Percentiles rank a stretch among this genome's conserved stretches.
Evolutionary conservation across 352 stramenopile genomes (phyloP).

Genomic region (Blastocystis sp.): DNA sequence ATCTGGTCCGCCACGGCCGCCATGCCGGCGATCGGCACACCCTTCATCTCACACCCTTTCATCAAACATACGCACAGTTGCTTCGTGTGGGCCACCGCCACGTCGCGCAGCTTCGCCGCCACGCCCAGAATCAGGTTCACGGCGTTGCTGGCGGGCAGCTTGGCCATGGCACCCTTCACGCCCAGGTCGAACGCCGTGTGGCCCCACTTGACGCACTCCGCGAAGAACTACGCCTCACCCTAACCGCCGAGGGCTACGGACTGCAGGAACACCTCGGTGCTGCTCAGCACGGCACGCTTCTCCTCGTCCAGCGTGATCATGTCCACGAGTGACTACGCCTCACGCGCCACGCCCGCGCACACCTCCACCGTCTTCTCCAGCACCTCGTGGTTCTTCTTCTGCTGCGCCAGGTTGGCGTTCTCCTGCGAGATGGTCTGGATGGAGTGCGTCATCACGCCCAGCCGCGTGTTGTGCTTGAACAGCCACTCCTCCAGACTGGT

Average conservation of each 20-base stretch:
- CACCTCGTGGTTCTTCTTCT: slow-evolving; percentile 25
- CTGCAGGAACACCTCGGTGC: background rate
- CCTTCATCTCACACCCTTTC: background rate
- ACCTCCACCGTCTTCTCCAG: no score
- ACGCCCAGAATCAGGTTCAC: background rate
- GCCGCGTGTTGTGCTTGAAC: slow-evolving; percentile 21
- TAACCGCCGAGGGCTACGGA: background rate
- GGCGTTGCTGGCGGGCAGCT: slow-evolving; percentile 4
- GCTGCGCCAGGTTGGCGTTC: slow-evolving; percentile 32
- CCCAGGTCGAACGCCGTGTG: background rate
- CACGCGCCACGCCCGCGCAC: no score
- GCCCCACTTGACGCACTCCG: slow-evolving; percentile 34
- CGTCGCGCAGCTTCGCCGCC: background rate
- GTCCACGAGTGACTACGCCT: background rate
- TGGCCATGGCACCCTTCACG: background rate
- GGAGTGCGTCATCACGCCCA: slow-evolving; percentile 53
- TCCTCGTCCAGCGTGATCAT: slow-evolving; percentile 50
- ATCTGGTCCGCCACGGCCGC: background rate
- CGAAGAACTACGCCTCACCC: slow-evolving; percentile 1
- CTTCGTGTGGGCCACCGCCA: slow-evolving; percentile 7
- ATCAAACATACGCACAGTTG: background rate
- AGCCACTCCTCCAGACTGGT: slow-evolving; percentile 27
- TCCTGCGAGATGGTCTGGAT: slow-evolving; percentile 27
- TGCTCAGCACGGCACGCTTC: background rate
- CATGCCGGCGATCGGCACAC: slow-evolving; percentile 1